Conservation (phyloP, 352 stramenopile genomes). For the Globisporangium paroecandrum region DNA sequence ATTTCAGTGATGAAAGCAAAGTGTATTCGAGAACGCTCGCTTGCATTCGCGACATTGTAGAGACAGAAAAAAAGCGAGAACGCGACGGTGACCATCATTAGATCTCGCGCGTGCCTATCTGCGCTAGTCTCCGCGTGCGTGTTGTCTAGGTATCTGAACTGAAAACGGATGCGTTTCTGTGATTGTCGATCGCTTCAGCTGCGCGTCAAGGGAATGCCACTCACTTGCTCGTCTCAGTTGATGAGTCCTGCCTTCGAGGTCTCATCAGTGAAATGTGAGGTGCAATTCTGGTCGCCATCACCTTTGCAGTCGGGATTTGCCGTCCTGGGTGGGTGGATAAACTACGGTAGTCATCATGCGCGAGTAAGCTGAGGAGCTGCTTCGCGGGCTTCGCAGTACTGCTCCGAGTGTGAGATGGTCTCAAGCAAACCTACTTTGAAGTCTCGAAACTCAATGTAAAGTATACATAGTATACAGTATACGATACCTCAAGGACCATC, state of each 20-base stretch:
- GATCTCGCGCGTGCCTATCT: too few species aligned
- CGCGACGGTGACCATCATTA: too few species aligned
- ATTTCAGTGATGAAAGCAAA: background rate
- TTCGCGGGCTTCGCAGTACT: background rate
- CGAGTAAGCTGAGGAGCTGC: background rate
- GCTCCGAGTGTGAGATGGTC: too few species aligned
- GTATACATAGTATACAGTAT: background rate
- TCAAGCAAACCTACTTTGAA: background rate
- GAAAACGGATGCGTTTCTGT: background rate
- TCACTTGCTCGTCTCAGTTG: background rate
- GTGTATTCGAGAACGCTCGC: too few species aligned
- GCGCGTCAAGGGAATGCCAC: background rate
- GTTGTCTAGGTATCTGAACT: too few species aligned
- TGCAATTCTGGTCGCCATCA: background rate
- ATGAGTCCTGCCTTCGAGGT: background rate
- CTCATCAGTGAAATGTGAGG: background rate
- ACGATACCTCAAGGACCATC: background rate
- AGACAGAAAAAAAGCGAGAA: too few species aligned
- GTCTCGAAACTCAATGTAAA: background rate
- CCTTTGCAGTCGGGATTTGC: background rate
- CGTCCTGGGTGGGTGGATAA: background rate
- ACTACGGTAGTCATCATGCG: background rate
- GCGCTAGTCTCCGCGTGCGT: too few species aligned
- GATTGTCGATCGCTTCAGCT: background rate
- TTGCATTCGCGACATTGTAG: too few species aligned